Percentiles rank a stretch among this genome's conserved stretches.
Conservation (phyloP, 352 stramenopile species). For the Pythium dissotocum region DNA sequence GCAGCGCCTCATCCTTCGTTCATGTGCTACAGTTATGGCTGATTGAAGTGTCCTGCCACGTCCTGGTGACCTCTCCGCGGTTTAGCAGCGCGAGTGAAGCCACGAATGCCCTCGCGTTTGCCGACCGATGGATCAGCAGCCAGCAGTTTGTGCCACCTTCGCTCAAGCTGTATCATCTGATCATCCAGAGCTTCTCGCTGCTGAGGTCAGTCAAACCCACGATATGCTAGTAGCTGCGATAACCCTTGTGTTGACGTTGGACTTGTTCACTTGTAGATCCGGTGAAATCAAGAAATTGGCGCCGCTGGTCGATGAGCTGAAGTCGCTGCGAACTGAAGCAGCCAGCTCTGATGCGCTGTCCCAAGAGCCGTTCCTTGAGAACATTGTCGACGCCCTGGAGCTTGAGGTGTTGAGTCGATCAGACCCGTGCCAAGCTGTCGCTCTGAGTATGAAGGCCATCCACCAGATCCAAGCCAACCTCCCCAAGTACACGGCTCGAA, state of each 20-base stretch:
- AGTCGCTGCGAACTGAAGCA: conserved; percentile 19
- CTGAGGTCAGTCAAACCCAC: conserved; percentile 38
- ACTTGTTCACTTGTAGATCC: conserved; percentile 22
- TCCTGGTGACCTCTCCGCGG: conserved; percentile 45
- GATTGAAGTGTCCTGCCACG: conserved; percentile 60
- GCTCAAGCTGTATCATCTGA: conserved; percentile 56
- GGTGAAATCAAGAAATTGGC: conserved; percentile 47
- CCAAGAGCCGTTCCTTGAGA: conserved; percentile 46
- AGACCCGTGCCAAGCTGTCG: conserved; percentile 47
- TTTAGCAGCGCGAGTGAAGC: conserved; percentile 31
- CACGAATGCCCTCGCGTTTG: conserved; percentile 41
- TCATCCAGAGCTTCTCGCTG: conserved; percentile 56
- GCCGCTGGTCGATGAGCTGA: conserved; percentile 38
- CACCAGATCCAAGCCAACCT: conserved; percentile 54
- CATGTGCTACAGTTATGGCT: conserved; percentile 56
- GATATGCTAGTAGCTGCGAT: not conserved
- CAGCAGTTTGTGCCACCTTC: conserved; percentile 29
- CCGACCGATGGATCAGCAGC: conserved; percentile 30
- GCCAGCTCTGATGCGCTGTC: not conserved
- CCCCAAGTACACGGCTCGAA: conserved; percentile 35
- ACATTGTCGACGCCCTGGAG: conserved; percentile 55
- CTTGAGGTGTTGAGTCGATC: conserved; percentile 32
- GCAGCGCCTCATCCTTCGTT: not conserved
- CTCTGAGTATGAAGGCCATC: conserved; percentile 53
- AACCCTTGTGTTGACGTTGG: not conserved